Percentiles rank a stretch among this genome's conserved stretches.
These are phyloP conservation scores for Xylaria intraflava DNA, from an alignment of 495 filamentous ascomycete genomes.

Conservation along the genomic window DNA sequence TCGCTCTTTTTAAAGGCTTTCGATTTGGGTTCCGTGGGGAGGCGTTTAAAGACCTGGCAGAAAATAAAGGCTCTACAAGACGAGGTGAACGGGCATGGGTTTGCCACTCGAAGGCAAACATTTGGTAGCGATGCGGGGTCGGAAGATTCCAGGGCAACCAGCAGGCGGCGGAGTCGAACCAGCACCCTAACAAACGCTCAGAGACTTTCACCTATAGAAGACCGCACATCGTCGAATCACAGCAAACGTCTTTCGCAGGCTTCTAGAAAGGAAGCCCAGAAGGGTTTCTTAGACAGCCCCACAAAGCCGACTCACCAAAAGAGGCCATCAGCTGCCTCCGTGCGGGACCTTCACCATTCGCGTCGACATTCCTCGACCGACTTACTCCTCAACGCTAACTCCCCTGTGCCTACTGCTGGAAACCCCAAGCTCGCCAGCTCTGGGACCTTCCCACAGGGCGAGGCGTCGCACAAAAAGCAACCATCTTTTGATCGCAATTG, in stretches of 20 bases:
- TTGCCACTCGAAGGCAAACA: constrained; percentile 36
- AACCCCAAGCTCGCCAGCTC: constrained; percentile 30
- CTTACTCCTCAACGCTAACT: constrained; percentile 38
- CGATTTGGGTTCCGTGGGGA: constrained; percentile 84
- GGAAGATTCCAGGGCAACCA: constrained; percentile 32
- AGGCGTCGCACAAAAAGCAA: constrained; percentile 61
- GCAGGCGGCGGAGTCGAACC: constrained; percentile 37
- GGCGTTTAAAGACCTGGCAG: constrained; percentile 88
- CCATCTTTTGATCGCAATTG: constrained; percentile 86
- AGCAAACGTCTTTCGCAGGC: constrained; percentile 40
- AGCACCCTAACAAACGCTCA: constrained; percentile 74
- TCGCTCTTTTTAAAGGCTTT: constrained; percentile 92
- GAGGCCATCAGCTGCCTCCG: constrained; percentile 71
- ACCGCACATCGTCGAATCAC: constrained; percentile 33
- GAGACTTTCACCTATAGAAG: constrained; percentile 42
- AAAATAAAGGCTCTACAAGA: constrained; percentile 85
- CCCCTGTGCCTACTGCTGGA: constrained; percentile 22
- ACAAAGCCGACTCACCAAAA: constrained; percentile 42
- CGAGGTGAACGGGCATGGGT: constrained; percentile 51
- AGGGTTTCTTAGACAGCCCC: constrained; percentile 49
- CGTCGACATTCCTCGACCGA: constrained; percentile 84
- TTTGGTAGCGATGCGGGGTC: constrained; percentile 51
- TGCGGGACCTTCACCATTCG: constrained; percentile 78
- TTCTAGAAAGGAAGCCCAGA: constrained; percentile 36
- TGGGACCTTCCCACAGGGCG: constrained; percentile 30